Conservation (phyloP, 2,329 filamentous ascomycete species). For the Teratosphaeria nubilosa region DNA sequence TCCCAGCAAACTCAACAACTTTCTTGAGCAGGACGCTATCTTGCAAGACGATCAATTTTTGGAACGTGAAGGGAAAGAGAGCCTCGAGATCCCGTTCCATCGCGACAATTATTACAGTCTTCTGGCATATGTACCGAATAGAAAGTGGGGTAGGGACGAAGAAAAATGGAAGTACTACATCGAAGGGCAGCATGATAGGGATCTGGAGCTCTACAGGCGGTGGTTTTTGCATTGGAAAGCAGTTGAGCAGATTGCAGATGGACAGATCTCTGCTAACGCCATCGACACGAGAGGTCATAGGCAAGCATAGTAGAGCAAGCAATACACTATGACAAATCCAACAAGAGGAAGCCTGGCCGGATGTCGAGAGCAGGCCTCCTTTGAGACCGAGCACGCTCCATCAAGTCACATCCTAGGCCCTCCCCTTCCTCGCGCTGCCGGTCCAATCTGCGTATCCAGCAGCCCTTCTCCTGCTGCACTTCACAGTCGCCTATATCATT, state of each 20-base stretch:
- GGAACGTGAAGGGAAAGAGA: conserved; percentile 40
- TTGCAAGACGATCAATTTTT: conserved; percentile 44
- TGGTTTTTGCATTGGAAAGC: conserved; percentile 6
- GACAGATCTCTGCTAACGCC: background rate
- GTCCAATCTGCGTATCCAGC: background rate
- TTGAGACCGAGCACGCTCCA: too few relatives aligned
- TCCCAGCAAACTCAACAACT: conserved; percentile 31
- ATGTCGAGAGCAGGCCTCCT: background rate
- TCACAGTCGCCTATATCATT: background rate
- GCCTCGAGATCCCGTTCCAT: conserved; percentile 44
- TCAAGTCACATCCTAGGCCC: too few relatives aligned
- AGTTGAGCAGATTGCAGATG: background rate
- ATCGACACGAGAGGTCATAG: background rate
- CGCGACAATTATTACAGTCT: conserved; percentile 52
- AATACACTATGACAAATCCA: background rate
- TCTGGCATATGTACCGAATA: conserved; percentile 47
- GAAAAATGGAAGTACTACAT: conserved; percentile 41
- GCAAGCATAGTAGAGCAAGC: background rate
- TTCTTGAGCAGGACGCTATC: conserved; percentile 37
- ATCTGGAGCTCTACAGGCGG: conserved; percentile 25
- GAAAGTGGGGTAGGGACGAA: conserved; percentile 41
- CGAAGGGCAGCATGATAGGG: conserved; percentile 27
- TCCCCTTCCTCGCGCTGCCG: too few relatives aligned
- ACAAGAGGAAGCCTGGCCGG: background rate
- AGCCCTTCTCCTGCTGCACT: background rate